phyloP scores from a whole-genome alignment of 768 basidiomycete species.

The Saitozyma sp. region DNA sequence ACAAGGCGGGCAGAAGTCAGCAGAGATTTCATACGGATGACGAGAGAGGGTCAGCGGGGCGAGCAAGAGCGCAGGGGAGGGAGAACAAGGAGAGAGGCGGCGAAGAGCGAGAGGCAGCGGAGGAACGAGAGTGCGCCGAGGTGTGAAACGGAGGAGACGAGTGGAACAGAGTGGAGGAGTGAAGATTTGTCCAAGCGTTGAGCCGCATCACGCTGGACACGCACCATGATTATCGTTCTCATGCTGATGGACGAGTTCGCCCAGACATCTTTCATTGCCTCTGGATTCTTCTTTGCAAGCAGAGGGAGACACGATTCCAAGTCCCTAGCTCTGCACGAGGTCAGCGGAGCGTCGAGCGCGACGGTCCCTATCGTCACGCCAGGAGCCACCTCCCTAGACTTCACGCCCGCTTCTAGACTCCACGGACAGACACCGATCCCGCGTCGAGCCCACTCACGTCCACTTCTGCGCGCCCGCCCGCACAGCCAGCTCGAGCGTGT shows the following conservation, averaged over 20 bases:
- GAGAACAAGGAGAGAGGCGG: constrained; percentile 1
- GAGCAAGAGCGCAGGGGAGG: neutral
- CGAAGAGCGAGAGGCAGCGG: no score
- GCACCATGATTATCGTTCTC: neutral
- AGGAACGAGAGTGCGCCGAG: no score
- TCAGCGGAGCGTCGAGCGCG: no score
- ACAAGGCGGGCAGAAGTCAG: neutral
- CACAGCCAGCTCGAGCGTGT: constrained; percentile 43
- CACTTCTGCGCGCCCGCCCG: constrained; percentile 46
- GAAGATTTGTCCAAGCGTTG: no score
- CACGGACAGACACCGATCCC: neutral
- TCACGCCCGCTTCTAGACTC: neutral
- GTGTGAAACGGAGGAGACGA: no score
- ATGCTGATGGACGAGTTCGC: neutral
- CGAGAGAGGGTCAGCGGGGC: neutral
- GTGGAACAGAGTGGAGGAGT: no score
- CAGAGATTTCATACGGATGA: neutral
- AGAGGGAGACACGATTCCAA: constrained; percentile 34
- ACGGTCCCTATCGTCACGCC: no score
- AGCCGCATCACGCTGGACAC: neutral
- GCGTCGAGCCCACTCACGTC: constrained; percentile 38
- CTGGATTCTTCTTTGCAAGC: constrained; percentile 11
- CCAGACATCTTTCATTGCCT: constrained; percentile 17
- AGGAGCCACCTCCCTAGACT: no score
- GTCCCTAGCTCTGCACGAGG: constrained; percentile 12